A percentile compares a stretch with the other conserved stretches of the same genome.
phyloP scores from a whole-genome alignment of 192 early-diverging fungal genomes.

The Gaertneriomyces semiglobifer region DNA sequence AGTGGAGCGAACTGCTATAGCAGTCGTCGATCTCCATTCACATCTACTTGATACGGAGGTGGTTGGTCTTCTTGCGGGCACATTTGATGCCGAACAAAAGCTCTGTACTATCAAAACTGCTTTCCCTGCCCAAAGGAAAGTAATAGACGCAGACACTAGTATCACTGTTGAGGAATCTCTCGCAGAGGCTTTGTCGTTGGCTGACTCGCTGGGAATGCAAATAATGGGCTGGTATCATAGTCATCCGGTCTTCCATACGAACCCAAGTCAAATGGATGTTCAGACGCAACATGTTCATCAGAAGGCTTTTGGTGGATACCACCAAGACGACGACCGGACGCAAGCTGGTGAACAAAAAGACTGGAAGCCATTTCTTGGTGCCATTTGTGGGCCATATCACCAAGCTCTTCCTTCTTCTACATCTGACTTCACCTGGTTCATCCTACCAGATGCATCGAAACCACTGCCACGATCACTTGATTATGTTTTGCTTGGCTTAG shows the following conservation, averaged over 20 bases:
- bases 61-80: constrained; percentile 83
- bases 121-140: constrained; percentile 16
- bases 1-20: constrained; percentile 70
- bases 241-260: constrained; percentile 84
- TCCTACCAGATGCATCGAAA: constrained; percentile 39
- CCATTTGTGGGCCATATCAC: constrained; percentile 73
- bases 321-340: neutral
- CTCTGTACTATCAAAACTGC: constrained; percentile 4
- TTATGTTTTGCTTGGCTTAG: neutral
- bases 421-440: constrained; percentile 87
- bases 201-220: constrained; percentile 65
- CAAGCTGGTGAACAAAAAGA: neutral
- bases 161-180: constrained; percentile 81
- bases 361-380: neutral
- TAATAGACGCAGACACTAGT: constrained; percentile 43
- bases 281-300: constrained; percentile 88
- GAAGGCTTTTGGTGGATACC: constrained; percentile 57
- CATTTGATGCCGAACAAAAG: constrained; percentile 58
- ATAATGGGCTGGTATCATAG: constrained; percentile 96
- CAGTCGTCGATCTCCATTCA: constrained; percentile 92
- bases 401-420: constrained; percentile 68
- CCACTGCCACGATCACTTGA: neutral
- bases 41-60: constrained; percentile 84
- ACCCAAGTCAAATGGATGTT: constrained; percentile 85
- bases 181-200: constrained; percentile 69